Conservation (phyloP, 768 basidiomycete species). For the Tricholoma furcatifolium region DNA sequence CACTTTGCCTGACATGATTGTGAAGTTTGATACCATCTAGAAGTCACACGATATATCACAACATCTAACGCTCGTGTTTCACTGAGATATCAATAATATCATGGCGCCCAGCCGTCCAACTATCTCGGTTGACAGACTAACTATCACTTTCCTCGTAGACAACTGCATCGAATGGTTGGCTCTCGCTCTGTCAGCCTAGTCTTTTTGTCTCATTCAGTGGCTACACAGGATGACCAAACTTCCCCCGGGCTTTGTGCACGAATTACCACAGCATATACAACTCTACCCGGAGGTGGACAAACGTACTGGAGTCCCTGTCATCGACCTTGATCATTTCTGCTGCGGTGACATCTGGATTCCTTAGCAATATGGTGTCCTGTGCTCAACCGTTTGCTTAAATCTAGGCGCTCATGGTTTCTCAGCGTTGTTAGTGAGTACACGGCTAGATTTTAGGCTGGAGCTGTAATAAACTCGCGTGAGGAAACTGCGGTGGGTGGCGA, state of each 20-base stretch:
- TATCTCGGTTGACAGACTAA: slow-evolving; percentile 34
- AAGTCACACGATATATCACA: too few species aligned
- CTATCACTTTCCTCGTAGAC: slow-evolving; percentile 71
- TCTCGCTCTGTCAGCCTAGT: background rate
- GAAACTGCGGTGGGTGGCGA: slow-evolving; percentile 54
- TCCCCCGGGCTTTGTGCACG: slow-evolving; percentile 76
- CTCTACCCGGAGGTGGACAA: slow-evolving; percentile 43
- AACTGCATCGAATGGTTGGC: slow-evolving; percentile 76
- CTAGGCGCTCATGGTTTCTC: slow-evolving; percentile 80
- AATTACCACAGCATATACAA: slow-evolving; percentile 61
- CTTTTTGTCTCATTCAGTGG: background rate
- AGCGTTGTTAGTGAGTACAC: slow-evolving; percentile 62
- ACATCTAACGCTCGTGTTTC: background rate
- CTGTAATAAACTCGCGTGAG: slow-evolving; percentile 24
- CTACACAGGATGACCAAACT: slow-evolving; percentile 69
- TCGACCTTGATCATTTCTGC: slow-evolving; percentile 74
- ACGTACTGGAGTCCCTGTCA: slow-evolving; percentile 52
- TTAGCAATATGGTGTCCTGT: background rate
- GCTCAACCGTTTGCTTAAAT: background rate
- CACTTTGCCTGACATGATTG: too few species aligned
- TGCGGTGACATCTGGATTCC: slow-evolving; percentile 31
- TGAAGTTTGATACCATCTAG: too few species aligned
- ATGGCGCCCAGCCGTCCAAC: slow-evolving; percentile 13
- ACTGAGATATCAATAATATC: background rate
- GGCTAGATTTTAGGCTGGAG: background rate